Base-by-base conservation (phyloP, 306 rosid species). In the Senna tora region DNA sequence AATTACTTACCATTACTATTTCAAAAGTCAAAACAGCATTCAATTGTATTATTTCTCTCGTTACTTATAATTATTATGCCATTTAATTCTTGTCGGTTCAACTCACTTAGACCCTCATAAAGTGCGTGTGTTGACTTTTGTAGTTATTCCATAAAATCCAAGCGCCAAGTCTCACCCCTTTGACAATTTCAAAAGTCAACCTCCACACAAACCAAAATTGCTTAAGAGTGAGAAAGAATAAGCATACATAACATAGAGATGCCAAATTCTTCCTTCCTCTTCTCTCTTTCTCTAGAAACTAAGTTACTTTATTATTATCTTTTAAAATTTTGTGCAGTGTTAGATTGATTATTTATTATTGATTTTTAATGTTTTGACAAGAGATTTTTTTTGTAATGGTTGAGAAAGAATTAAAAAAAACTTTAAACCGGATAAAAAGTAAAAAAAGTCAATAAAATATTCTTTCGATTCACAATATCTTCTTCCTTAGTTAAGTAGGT, bases 171-270 rank as follows among this genome's bases (percentile, higher is more conserved):
- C 17, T 19, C 55, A 21, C 15, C 75, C 80, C 79, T 81, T 81
- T 81, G 85, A 81, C 85, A 67, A 59, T 67, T 52, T 60, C 9
- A 0, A 0, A 59, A 42, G 85, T 81, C 85, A 81, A 81, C 68
- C 81, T 43, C 74, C 4, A 74, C 0, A 71, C n/a, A 75, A 11
- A 53, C 46, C 36, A 62, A 63, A 69, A 17, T 13, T 34, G 3
- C 17, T 39, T 36, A 47, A 22, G 30, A 22, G 21, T 11, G 30
- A 0, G 55, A 50, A 60, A 55, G 15, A 60, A 63, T 42, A 45
- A 56, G 75, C 81, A 41, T 25, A 3, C 30, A 42, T 41, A 11
- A 43, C 52, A 81, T 81, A 76, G 81, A 81, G 85, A 81, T 81
- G 79, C 85, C 81, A 67, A 81, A 76, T 60, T 47, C 52, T 5